Base-by-base conservation (phyloP, 371 early-diverging fungal genomes). In the Syncephalastrum contaminatum region DNA sequence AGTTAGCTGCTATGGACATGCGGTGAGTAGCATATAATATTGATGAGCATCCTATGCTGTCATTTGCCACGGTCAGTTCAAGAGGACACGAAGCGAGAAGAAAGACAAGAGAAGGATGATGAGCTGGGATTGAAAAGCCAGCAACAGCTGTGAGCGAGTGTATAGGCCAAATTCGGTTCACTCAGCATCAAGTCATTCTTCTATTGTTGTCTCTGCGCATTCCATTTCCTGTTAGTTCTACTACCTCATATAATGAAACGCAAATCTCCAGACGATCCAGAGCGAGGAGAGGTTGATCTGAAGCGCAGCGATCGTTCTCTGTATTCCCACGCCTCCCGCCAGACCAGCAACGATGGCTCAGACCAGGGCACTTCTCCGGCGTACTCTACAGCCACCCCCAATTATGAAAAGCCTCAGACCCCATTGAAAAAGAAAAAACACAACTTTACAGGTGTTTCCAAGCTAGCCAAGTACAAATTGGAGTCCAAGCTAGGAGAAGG, bases 401-500 rank as follows among this genome's bases (percentile, higher is more conserved):
- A 60, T 18, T 44, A 42, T 40, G 36, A 30, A 30, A 30, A 30
- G 36, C 36, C 36, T 30, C 36, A 30, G 36, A 30, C 36, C 7
- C 36, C 36, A 10, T 10, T 30, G 36, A 30, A 30, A 8, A 30
- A 30, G 36, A 30, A 30, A 30, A 30, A 30, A 15, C 66, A 54
- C 51, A 47, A 45, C 30, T 87, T 77, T 53, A 45, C 70, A 2
- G 89, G 89, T 2, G 85, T 86, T 45, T 88, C 89, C n/a, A 69
- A 69, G 13, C 72, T 91, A 20, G 73, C 78, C 15, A 84, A 88
- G 55, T 94, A 91, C 54, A 85, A 89, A 50, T 69, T 88, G 47
- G 64, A 75, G 15, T 80, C 83, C 13, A 94, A 91, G 72, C 77
- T 97, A 22, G 98, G 98, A 43, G 94, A 96, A 64, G 98, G 98